Conservation (phyloP, 805 yeast species). For the Candida maltosa region DNA sequence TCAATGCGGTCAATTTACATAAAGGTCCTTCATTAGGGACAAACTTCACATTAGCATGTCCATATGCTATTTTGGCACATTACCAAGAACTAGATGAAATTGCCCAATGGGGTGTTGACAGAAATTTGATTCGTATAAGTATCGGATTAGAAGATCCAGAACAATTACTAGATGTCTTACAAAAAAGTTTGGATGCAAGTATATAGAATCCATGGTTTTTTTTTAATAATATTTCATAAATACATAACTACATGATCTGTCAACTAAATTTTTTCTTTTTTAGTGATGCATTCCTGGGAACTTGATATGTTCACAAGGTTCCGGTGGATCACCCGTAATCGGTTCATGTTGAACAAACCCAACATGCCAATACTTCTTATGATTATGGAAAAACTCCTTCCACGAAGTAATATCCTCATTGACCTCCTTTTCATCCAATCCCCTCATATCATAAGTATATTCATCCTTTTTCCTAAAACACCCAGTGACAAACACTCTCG, state of each 20-base stretch:
- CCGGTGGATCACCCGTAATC: conserved; percentile 48
- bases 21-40: conserved; percentile 94
- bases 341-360: conserved; percentile 51
- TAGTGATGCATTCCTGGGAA: conserved; percentile 15
- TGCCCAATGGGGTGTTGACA: conserved; percentile 78
- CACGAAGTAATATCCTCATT: conserved; percentile 43
- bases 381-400: conserved; percentile 47
- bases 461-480: conserved; percentile 55
- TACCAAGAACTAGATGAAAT: conserved; percentile 77
- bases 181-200: conserved; percentile 46
- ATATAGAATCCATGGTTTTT: background rate
- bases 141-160: conserved; percentile 77
- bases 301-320: conserved; percentile 38
- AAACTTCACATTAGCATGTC: conserved; percentile 84
- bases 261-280: background rate
- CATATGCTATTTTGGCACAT: conserved; percentile 85
- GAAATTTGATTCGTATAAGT: conserved; percentile 73
- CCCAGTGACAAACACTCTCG: conserved; percentile 70
- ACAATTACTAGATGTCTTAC: conserved; percentile 49
- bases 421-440: conserved; percentile 44
- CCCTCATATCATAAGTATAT: conserved; percentile 64
- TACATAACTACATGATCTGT: background rate
- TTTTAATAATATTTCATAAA: background rate
- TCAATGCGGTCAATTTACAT: conserved; percentile 63
- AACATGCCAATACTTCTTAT: conserved; percentile 57